phyloP scores from a whole-genome alignment of 208 protist genomes.

The Entamoeba moshkovskii region DNA sequence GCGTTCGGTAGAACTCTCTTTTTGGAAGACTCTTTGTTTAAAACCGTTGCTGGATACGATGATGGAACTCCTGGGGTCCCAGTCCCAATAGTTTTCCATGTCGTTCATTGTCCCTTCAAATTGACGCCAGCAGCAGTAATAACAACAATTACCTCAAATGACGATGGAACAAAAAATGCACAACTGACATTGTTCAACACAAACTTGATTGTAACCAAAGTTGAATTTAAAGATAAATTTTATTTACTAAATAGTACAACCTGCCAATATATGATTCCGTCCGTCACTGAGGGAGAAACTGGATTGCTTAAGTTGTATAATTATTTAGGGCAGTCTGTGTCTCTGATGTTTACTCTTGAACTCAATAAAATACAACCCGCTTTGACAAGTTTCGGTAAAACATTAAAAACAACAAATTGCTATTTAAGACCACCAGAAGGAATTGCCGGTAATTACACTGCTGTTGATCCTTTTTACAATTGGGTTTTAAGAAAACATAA shows the following conservation, averaged over 20 bases:
- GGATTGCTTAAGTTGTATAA: background rate
- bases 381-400: too few species aligned
- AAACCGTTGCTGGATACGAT: background rate
- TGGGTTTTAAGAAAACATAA: background rate
- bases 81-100: background rate
- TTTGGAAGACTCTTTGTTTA: background rate
- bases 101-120: background rate
- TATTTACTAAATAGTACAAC: background rate
- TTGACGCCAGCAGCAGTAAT: background rate
- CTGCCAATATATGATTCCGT: background rate
- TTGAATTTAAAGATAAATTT: background rate
- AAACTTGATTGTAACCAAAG: background rate
- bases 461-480: background rate
- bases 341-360: too few species aligned
- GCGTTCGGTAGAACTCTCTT: background rate
- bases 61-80: background rate
- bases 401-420: background rate
- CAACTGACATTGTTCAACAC: background rate
- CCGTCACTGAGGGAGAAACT: background rate
- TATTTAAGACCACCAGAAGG: background rate
- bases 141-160: background rate
- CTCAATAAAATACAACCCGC: too few species aligned
- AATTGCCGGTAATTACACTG: background rate
- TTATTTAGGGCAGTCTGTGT: background rate
- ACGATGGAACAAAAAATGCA: background rate